phyloP scores from a whole-genome alignment of 352 stramenopile genomes.

The Pythium brachiatum region DNA sequence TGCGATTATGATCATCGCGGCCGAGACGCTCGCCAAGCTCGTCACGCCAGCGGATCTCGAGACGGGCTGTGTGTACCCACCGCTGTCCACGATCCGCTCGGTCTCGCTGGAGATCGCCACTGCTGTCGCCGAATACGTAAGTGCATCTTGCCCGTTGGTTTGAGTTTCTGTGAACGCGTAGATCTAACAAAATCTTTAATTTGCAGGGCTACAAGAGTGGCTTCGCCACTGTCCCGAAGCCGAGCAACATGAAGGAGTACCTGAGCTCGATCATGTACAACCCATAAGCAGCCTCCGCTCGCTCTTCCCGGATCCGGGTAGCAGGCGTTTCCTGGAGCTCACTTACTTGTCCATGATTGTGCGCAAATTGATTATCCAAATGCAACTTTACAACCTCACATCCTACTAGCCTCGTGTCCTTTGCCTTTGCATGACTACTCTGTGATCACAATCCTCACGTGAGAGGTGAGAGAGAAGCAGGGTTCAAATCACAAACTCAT shows the following conservation, averaged over 20 bases:
- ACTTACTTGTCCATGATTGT: background rate
- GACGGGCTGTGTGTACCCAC: constrained; percentile 93
- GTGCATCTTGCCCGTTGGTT: constrained; percentile 1
- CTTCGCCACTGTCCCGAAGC: constrained; percentile 52
- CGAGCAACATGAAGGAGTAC: constrained; percentile 49
- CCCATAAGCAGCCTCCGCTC: constrained; percentile 35
- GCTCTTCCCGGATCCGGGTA: background rate
- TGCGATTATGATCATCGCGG: constrained; percentile 81
- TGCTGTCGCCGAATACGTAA: constrained; percentile 86
- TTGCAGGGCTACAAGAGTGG: constrained; percentile 56
- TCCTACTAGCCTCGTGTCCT: too few relatives aligned
- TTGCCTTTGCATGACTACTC: too few relatives aligned
- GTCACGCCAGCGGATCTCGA: constrained; percentile 90
- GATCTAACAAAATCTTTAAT: constrained; percentile 6
- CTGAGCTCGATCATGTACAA: constrained; percentile 70
- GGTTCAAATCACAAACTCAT: too few relatives aligned
- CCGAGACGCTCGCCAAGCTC: constrained; percentile 61
- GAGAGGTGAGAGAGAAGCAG: too few relatives aligned
- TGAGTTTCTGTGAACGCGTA: background rate
- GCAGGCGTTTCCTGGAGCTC: background rate
- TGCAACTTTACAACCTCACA: background rate
- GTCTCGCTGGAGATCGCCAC: constrained; percentile 92
- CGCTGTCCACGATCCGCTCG: constrained; percentile 89
- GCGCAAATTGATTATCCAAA: constrained; percentile 4
- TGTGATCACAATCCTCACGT: too few relatives aligned